Base-by-base conservation (phyloP, 345 rosid genomes). In the Eutrema heterophyllum region DNA sequence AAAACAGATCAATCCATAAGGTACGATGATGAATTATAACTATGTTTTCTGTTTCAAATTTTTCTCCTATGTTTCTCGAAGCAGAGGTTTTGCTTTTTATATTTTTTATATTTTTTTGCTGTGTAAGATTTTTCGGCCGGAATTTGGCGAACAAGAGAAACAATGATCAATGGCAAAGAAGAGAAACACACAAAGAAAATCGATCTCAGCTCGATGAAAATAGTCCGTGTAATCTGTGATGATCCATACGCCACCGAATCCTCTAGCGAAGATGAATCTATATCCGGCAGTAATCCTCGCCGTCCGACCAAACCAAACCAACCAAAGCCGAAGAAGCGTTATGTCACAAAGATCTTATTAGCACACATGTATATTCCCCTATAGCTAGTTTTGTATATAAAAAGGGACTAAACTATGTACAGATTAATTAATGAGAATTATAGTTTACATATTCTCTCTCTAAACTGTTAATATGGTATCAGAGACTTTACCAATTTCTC, bases 201-300 rank as follows among this genome's bases (percentile, higher is more conserved):
- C 4, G 70, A 68, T 61, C 57, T 75, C 32, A 52, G 12, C 18
- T 33, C 7, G 43, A 68, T 68, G 2, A 75, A 16, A 52, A 11
- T 57, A 51, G 14, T 75, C 5, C 67, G 33, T 33, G 6, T 75
- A n/a, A 40, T 44, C 3, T 75, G 58, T 53, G 9, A 12, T 6
- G 74, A 75, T 61, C 79, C 79, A 3, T 12, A 75, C 36, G 79
- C 79, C 3, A 75, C 79, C 0, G 79, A 75, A 15, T 68, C 74
- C 5, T 75, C 79, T 0, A 68, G 74, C 50, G 79, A 75, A 9
- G 74, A 68, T 6, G 79, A 75, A 41, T 15, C 30, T 6, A 16
- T 27, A 5, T 26, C 66, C 16, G 26, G 18, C 16, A 43, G 7
- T 7, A 9, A 41, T 32, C 5, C 9, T 64, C 40, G 41, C 16